Base-by-base conservation (phyloP, 176 grass and related monocot species). In the Ananas comosus region DNA sequence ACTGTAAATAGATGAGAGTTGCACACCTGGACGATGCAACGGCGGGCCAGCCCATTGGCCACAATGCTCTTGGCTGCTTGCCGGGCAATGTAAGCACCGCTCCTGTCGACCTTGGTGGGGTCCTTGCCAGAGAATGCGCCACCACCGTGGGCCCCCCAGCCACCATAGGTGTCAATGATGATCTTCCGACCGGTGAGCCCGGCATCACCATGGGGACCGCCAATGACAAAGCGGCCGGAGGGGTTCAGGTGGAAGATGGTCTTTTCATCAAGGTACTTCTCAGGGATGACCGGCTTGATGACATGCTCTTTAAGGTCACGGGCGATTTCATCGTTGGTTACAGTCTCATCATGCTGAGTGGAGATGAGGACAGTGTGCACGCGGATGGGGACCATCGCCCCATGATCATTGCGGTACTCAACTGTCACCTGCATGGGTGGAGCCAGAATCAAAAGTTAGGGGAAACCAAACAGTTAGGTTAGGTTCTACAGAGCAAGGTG, bases 171-270 rank as follows among this genome's bases (percentile, higher is more conserved):
- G 54, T 85, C 83, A 42, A 81, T 74, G 51, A 85, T 85, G 70
- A 86, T 86, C 74, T 86, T 86, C 33, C 83, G 70, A 24, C 78
- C 78, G 1, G 78, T 86, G 42, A 86, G 83, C 52, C 83, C 83
- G 1, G 83, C 78, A 12, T 86, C 83, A 17, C 83, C 78, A 70
- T 86, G 83, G 65, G 83, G 83, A 22, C 83, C 83, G 51, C 83
- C 78, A 23, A 86, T 81, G 21, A 86, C 74, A 11, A 86, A 86
- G 6, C 79, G 79, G 13, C 79, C 74, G 7, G 83, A 86, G 0
- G 83, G 83, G 19, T 86, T 86, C 12, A 86, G 83, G 73, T 86
- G 83, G 70, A 86, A 86, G 61, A 86, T 78, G 13, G 83, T 86
- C 70, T 86, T 86, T 70, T 86, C 83, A 48, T 86, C 79, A 51